Conservation (phyloP, 345 rosid genomes). For the Eucalyptus tenuipes region DNA sequence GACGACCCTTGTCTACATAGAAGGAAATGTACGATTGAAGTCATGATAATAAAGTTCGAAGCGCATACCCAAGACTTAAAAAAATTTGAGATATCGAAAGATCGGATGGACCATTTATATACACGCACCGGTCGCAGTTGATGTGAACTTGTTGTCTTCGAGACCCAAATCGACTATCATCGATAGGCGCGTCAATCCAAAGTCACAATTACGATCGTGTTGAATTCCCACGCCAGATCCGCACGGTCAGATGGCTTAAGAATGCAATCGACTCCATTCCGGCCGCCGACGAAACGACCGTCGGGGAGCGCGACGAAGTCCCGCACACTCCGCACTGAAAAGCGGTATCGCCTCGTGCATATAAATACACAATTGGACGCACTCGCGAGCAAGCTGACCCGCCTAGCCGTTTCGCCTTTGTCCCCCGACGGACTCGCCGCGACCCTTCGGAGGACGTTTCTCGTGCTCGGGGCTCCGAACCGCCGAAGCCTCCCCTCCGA, state of each 20-base stretch:
- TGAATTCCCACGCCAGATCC: no score
- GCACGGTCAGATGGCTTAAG: accelerated
- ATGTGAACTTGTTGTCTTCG: no score
- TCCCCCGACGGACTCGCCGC: not conserved
- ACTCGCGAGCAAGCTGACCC: not conserved
- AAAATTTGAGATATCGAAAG: no score
- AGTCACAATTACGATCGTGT: accelerated
- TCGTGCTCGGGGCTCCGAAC: not conserved
- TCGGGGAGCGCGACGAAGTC: no score
- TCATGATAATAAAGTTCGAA: no score
- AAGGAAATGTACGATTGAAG: no score
- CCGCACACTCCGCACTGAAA: accelerated
- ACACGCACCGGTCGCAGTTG: no score
- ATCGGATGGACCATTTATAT: no score
- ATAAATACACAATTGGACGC: not conserved
- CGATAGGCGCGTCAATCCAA: not conserved
- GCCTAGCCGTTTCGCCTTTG: not conserved
- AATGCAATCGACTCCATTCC: accelerated
- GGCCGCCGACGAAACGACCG: no score
- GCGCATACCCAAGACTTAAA: no score
- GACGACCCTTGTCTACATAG: no score
- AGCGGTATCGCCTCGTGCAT: accelerated
- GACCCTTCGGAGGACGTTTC: not conserved
- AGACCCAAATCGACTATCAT: no score
- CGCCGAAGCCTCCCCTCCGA: not conserved